A percentile compares a stretch with the other conserved stretches of the same genome.
Conservation (phyloP, 2,329 filamentous ascomycete genomes). For the Trichoderma guizhouense region DNA sequence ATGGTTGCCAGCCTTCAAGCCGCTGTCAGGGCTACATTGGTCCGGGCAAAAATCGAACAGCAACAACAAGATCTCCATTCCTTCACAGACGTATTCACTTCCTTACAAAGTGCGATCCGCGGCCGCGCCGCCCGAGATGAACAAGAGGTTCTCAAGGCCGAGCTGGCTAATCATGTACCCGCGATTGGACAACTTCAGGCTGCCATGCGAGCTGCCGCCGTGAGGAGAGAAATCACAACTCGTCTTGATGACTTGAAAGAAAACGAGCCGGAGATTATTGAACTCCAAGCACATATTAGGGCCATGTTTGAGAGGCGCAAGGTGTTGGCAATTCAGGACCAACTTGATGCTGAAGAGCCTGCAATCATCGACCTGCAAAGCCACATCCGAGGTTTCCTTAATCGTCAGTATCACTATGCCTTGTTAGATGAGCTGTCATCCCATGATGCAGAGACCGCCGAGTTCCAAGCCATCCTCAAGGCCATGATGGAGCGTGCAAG, state of each 20-base stretch:
- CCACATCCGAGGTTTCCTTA: slow-evolving; percentile 62
- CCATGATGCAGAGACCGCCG: slow-evolving; percentile 62
- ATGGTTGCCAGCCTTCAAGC: slow-evolving; percentile 61
- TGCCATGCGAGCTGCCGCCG: slow-evolving; percentile 52
- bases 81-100: slow-evolving; percentile 49
- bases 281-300: slow-evolving; percentile 57
- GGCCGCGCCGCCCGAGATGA: slow-evolving; percentile 48
- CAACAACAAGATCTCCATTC: slow-evolving; percentile 51
- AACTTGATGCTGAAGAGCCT: slow-evolving; percentile 55
- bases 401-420: slow-evolving; percentile 56
- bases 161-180: slow-evolving; percentile 44
- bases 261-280: slow-evolving; percentile 44
- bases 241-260: slow-evolving; percentile 47
- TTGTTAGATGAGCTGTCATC: slow-evolving; percentile 69
- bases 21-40: slow-evolving; percentile 60
- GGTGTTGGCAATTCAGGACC: slow-evolving; percentile 47
- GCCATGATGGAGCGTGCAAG: slow-evolving; percentile 75
- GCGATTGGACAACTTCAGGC: slow-evolving; percentile 49
- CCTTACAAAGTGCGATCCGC: slow-evolving; percentile 41
- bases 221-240: slow-evolving; percentile 48
- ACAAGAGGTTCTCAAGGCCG: slow-evolving; percentile 43
- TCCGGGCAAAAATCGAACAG: slow-evolving; percentile 50
- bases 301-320: slow-evolving; percentile 58
- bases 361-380: slow-evolving; percentile 64
- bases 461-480: slow-evolving; percentile 72